Base-by-base conservation (phyloP, 306 rosid species). In the Corylus avellana region DNA sequence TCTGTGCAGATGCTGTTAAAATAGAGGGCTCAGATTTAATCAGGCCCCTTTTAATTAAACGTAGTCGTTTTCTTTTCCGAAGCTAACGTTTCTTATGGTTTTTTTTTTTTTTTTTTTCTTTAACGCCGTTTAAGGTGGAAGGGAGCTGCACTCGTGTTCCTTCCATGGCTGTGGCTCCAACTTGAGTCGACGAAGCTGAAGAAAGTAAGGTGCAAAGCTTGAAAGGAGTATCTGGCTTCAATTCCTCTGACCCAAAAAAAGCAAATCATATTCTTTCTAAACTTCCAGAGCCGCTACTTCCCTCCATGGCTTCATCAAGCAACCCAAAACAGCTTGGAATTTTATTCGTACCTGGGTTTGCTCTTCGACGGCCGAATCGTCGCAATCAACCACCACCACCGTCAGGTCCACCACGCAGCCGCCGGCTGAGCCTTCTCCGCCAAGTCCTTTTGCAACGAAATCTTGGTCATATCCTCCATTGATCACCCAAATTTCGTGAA, bases 361-460 rank as follows among this genome's bases (percentile, higher is more conserved):
- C 92, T 93, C 78, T 27, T 54, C 74, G 98, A 95, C 74, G 81
- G 93, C 1, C 81, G 92, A 13, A 75, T 93, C 57, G 97, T 90
- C 0, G 99, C 99, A 1, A 96, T 95, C 48, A 95, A 95, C 54
- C 99, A 94, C 89, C 89, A 84, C 27, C 90, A 87, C 54, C 70
- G 74, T 12, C 18, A 79, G 29, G 72, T 22, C 25, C 25, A 22
- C 25, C 25, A 22, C 25, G 25, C 89, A 25, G 54, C 87, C 47
- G 78, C 85, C 0, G 84, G 87, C 2, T 35, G 54, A 72, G 94
- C 93, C 9, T 89, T 91, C 68, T 91, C 90, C 69, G 85, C 86
- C 29, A 92, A 95, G 25, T 90, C 92, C 8, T 95, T 95, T 88
- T 95, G 99, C 81, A 95, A 95, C 82, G 99, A 95, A 80, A 95